Percentiles rank a stretch among this genome's conserved stretches.
Conservation (phyloP, 768 basidiomycete genomes). For the Panellus pusillus region DNA sequence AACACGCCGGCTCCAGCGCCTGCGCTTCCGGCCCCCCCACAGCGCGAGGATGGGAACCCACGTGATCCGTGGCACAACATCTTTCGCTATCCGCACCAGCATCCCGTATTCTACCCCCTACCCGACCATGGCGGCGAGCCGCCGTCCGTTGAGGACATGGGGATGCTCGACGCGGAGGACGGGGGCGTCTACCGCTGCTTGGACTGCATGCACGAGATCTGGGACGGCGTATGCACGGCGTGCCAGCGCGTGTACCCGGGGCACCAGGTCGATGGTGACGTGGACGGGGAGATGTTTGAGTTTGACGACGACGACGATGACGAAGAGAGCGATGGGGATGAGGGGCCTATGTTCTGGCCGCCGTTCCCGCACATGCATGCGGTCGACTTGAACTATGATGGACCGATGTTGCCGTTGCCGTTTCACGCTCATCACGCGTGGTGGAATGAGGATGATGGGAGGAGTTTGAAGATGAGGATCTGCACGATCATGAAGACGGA, state of each 20-base stretch:
- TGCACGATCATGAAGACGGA: constrained; percentile 39
- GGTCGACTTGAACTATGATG: constrained; percentile 2
- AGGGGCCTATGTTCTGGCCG: constrained; percentile 1
- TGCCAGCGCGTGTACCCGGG: constrained; percentile 64
- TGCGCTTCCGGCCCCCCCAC: constrained; percentile 25
- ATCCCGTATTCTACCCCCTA: constrained; percentile 21
- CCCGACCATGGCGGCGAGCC: constrained; percentile 23
- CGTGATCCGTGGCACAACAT: constrained; percentile 68
- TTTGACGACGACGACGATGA: constrained; percentile 33
- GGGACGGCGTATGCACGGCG: constrained; percentile 60
- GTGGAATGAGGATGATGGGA: no score
- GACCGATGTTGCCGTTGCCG: constrained; percentile 16
- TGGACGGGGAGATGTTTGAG: constrained; percentile 30
- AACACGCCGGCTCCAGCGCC: constrained; percentile 28
- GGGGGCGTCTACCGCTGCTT: constrained; percentile 76
- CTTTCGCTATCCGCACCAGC: constrained; percentile 42
- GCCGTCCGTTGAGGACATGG: constrained; percentile 42
- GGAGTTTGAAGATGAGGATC: constrained; percentile 19
- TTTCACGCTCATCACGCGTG: constrained; percentile 18
- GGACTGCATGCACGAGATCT: constrained; percentile 79
- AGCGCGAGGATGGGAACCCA: constrained; percentile 17
- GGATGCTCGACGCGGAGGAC: constrained; percentile 73
- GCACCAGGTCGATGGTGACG: constrained; percentile 41
- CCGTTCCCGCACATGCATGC: neutral
- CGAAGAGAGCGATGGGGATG: constrained; percentile 19